Base-by-base conservation (phyloP, 805 yeast species). In the Danielia oregonensis region DNA sequence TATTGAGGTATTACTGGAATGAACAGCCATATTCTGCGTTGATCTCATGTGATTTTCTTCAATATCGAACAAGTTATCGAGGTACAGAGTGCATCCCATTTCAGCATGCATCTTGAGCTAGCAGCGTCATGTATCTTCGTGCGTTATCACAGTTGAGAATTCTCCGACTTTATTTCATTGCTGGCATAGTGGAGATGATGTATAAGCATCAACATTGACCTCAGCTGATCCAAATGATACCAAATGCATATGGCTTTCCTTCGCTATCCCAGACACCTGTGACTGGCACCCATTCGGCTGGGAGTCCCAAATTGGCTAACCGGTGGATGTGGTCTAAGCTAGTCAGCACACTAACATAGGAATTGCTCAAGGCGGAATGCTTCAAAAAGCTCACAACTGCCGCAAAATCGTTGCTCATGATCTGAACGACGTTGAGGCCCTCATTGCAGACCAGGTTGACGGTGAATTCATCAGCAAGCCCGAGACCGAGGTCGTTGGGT, bases 221-320 rank as follows among this genome's bases (percentile, higher is more conserved):
- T 19, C 22, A 37, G 22, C 39, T 35, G 22, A 36, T 28, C 44
- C 46, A 46, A n/a, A 36, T 15, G 12, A 41, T 37, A 11, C 37
- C 44, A 21, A 27, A 47, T 11, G 18, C 24, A 29, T 25, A 26
- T 13, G 26, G 19, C 19, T 19, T 15, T 17, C 46, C 49, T 11
- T 32, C 34, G 24, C 30, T 32, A 30, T 45, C 43, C 38, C 42
- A 45, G 11, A 45, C 42, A 5, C 27, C 27, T 22, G 38, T 26
- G 9, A 44, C 51, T 4, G 51, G 51, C 6, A 33, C 26, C 48
- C 48, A 47, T 14, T 47, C 48, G 7, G 51, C 51, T 11, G 29
- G 24, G 18, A 40, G 28, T 12, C 42, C 49, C 36, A 36, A 18
- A 24, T 35, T 33, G 6, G 39, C 22, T 18, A 47, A 34, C 23